A percentile compares a stretch with the other conserved stretches of the same genome.
phyloP scores from a whole-genome alignment of 495 filamentous ascomycete genomes.

The Schizothecium vesticola region DNA sequence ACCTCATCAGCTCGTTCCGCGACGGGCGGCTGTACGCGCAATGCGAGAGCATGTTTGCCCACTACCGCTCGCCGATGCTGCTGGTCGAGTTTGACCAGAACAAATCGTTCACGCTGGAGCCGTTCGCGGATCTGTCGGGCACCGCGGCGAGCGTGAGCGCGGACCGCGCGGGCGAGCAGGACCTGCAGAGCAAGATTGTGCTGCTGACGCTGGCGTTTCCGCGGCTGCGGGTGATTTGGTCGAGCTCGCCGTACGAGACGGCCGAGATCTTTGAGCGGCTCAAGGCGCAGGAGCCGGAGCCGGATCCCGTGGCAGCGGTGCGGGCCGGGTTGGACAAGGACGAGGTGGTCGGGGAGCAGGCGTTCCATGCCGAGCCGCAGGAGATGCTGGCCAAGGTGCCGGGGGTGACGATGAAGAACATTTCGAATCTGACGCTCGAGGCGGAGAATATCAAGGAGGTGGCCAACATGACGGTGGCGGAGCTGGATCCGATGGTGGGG shows the following conservation, averaged over 20 bases:
- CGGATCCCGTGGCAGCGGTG: slow-evolving; percentile 83
- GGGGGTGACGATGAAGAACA: slow-evolving; percentile 74
- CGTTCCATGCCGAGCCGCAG: slow-evolving; percentile 58
- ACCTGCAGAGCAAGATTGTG: slow-evolving; percentile 88
- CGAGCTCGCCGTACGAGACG: slow-evolving; percentile 86
- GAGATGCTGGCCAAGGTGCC: slow-evolving; percentile 88
- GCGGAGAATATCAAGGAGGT: slow-evolving; percentile 74
- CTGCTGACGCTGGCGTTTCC: slow-evolving; percentile 92
- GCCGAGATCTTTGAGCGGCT: slow-evolving; percentile 93
- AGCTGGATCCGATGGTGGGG: slow-evolving; percentile 68
- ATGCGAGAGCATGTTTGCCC: slow-evolving; percentile 85
- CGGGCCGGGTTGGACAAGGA: slow-evolving; percentile 70
- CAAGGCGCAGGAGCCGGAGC: slow-evolving; percentile 82
- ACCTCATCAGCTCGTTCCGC: slow-evolving; percentile 84
- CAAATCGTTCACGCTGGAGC: slow-evolving; percentile 93
- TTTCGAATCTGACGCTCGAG: slow-evolving; percentile 63
- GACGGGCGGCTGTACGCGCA: slow-evolving; percentile 90
- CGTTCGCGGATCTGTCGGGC: slow-evolving; percentile 76
- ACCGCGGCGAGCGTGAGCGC: slow-evolving; percentile 50
- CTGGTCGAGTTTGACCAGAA: slow-evolving; percentile 97
- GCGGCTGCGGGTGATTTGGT: slow-evolving; percentile 86
- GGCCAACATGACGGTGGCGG: slow-evolving; percentile 76
- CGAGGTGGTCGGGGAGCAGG: slow-evolving; percentile 47
- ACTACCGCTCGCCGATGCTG: slow-evolving; percentile 88
- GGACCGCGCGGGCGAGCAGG: slow-evolving; percentile 52